Evolutionary conservation across 2,329 filamentous ascomycete species (phyloP).

Genomic region (Colletotrichum sp.): DNA sequence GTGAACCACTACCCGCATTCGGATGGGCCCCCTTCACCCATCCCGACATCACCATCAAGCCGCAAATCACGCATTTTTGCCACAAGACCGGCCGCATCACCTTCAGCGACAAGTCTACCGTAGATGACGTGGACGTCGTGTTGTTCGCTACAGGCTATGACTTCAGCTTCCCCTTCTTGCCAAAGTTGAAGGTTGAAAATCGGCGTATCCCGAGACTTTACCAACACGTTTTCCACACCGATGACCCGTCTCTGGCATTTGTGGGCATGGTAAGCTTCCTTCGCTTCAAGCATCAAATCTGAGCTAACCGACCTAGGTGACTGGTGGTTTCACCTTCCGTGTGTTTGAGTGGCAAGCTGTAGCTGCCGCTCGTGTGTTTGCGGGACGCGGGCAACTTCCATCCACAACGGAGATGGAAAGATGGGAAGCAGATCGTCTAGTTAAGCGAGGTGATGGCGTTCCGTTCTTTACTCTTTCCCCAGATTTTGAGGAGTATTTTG

Average conservation of each 20-base stretch:
- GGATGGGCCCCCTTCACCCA: not conserved
- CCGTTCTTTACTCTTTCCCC: constrained; percentile 33
- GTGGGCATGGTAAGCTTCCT: not conserved
- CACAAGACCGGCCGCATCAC: not conserved
- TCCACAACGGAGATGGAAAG: constrained; percentile 29
- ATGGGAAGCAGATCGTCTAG: constrained; percentile 34
- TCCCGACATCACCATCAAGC: not conserved
- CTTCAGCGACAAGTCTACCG: not conserved
- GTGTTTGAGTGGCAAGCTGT: constrained; percentile 43
- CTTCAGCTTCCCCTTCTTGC: not conserved
- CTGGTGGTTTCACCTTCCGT: constrained; percentile 39
- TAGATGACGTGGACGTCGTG: not conserved
- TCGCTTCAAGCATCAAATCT: not conserved
- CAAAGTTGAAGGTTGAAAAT: not conserved
- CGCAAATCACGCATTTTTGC: not conserved
- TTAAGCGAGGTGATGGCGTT: constrained; percentile 31
- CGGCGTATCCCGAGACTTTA: not conserved
- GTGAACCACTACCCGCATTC: not conserved
- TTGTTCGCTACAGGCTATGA: not conserved
- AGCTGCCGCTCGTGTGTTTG: constrained; percentile 37
- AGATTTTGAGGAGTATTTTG: constrained; percentile 43
- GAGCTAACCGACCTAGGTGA: constrained; percentile 24
- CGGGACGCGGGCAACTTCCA: constrained; percentile 32
- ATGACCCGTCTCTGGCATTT: not conserved
- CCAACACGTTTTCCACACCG: not conserved